Percentiles rank a stretch among this genome's conserved stretches.
phyloP scores from a whole-genome alignment of 108 stramenopile genomes.

The Aurantiochytrium sp. region DNA sequence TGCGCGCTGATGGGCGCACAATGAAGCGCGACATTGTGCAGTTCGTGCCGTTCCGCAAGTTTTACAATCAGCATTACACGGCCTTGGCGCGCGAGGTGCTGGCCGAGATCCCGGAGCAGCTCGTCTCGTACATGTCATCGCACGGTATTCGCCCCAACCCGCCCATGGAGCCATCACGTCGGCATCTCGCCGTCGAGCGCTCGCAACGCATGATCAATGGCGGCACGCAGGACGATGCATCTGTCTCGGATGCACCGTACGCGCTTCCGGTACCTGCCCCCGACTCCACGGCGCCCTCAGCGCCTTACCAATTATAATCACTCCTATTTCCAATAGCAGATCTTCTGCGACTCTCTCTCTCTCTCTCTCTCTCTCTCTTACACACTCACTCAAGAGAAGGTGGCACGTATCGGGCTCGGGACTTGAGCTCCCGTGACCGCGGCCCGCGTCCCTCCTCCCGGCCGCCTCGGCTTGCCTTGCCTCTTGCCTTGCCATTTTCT shows the following conservation, averaged over 20 bases:
- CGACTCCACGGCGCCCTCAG: too few relatives aligned
- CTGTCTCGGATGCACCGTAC: background rate
- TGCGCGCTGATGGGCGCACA: background rate
- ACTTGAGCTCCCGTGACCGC: too few relatives aligned
- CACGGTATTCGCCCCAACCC: background rate
- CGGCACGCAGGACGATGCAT: background rate
- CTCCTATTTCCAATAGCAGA: too few relatives aligned
- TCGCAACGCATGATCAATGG: background rate
- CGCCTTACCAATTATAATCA: too few relatives aligned
- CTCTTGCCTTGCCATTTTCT: too few relatives aligned
- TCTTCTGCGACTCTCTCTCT: too few relatives aligned
- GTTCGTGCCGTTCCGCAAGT: conserved; percentile 45
- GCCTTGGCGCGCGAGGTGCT: background rate
- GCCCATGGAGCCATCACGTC: background rate
- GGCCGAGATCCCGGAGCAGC: conserved; percentile 1
- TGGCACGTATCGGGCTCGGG: too few relatives aligned
- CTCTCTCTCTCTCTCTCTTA: too few relatives aligned
- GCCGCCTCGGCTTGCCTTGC: too few relatives aligned
- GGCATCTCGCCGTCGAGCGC: background rate
- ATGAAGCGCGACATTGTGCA: conserved; percentile 49
- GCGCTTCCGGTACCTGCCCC: background rate
- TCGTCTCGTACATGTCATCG: background rate
- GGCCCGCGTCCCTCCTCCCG: too few relatives aligned
- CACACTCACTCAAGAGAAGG: too few relatives aligned
- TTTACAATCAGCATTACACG: background rate